These are phyloP conservation scores for Solanum raphanifolium DNA, from an alignment of 257 asterid genomes.

Conservation along the genomic window DNA sequence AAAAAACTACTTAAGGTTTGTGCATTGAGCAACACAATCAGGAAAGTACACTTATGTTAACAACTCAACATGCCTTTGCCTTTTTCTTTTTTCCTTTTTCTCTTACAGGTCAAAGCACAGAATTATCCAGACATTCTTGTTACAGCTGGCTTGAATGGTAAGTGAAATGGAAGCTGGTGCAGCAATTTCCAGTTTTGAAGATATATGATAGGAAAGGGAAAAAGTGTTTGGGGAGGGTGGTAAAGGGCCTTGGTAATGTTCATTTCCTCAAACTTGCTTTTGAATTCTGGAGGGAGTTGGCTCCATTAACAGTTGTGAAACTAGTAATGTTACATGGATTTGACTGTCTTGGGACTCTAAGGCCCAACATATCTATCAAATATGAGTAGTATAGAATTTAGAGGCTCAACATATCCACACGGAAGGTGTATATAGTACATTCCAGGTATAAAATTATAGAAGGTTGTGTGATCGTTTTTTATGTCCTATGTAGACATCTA, in stretches of 20 bases:
- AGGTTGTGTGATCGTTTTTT: not conserved
- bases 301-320: not conserved
- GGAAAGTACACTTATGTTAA: not conserved
- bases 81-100: conserved; percentile 6
- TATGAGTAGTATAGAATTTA: not conserved
- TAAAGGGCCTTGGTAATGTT: not conserved
- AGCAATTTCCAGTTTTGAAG: not conserved
- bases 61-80: not conserved
- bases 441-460: not conserved
- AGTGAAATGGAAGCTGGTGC: conserved; percentile 10
- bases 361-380: not conserved
- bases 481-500: not conserved
- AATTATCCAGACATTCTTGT: conserved; percentile 78
- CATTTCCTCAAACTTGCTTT: not conserved
- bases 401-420: not conserved
- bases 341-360: not conserved
- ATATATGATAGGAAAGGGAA: not conserved
- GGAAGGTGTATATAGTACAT: not conserved
- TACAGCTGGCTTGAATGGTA: conserved; percentile 90
- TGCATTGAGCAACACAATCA: not conserved
- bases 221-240: not conserved
- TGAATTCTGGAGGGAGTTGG: not conserved
- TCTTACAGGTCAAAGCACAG: conserved; percentile 56
- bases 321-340: not conserved
- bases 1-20: not conserved